A percentile compares a stretch with the other conserved stretches of the same genome.
These are phyloP conservation scores for Komagataella ulmi DNA, from an alignment of 805 yeast species.

Conservation along the genomic window DNA sequence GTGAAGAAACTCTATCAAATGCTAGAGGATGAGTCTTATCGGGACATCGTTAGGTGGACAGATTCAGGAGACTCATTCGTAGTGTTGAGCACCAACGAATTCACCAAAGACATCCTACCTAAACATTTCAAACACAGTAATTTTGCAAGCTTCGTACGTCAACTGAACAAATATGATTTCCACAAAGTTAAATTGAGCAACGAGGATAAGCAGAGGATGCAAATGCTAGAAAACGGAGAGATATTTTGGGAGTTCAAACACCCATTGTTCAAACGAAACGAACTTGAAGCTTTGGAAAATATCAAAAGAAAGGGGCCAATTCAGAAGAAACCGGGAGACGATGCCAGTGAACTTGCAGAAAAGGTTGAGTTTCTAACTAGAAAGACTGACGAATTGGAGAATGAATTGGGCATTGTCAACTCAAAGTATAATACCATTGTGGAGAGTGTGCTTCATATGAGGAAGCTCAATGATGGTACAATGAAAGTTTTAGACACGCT, in stretches of 20 bases:
- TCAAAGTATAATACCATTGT: constrained; percentile 52
- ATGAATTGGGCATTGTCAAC: constrained; percentile 28
- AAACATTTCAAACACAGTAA: constrained; percentile 90
- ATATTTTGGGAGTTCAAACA: constrained; percentile 93
- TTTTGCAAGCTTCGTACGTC: constrained; percentile 91
- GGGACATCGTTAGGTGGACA: constrained; percentile 76
- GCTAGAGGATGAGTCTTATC: constrained; percentile 72
- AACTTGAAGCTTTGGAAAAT: constrained; percentile 68
- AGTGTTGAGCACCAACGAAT: constrained; percentile 80
- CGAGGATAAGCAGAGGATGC: constrained; percentile 31
- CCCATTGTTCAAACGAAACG: constrained; percentile 71
- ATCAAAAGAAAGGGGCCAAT: constrained; percentile 74
- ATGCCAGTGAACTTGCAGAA: constrained; percentile 12
- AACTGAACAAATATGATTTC: constrained; percentile 91
- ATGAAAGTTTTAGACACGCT: constrained; percentile 36
- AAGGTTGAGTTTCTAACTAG: constrained; percentile 14
- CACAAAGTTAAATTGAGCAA: constrained; percentile 78
- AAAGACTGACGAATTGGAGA: constrained; percentile 19
- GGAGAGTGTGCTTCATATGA: constrained; percentile 44
- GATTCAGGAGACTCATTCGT: constrained; percentile 76
- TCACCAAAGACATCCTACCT: constrained; percentile 80
- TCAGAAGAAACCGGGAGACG: constrained; percentile 25
- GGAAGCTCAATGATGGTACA: constrained; percentile 42
- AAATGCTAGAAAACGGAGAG: constrained; percentile 63
- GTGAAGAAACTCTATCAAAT: constrained; percentile 71